Percentiles rank a stretch among this genome's conserved stretches.
phyloP scores from a whole-genome alignment of 1,139 yeast genomes.

The Meyerozyma athensensis region DNA sequence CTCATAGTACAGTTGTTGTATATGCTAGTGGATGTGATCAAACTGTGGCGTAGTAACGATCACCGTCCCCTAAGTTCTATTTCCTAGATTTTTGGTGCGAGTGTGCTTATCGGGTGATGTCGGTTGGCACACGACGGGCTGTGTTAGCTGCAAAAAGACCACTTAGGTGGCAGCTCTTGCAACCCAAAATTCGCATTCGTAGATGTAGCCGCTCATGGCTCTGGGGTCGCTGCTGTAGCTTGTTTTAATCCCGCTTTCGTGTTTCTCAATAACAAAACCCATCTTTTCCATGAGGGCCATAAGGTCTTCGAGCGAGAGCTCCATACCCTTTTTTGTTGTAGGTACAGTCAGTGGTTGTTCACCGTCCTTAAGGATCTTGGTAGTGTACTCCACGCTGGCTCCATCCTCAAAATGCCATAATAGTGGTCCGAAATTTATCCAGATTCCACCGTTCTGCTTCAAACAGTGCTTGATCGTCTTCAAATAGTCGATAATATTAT shows the following conservation, averaged over 20 bases:
- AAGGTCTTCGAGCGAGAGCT: slow-evolving; percentile 59
- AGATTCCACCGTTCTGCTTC: slow-evolving; percentile 48
- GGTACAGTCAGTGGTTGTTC: slow-evolving; percentile 18
- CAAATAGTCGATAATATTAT: slow-evolving; percentile 67
- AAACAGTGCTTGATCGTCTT: slow-evolving; percentile 52
- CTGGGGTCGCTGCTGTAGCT: slow-evolving; percentile 53
- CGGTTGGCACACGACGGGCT: slow-evolving; percentile 1
- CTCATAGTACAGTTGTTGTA: slow-evolving; percentile 17
- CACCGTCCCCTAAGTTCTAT: too few relatives aligned
- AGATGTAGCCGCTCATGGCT: slow-evolving; percentile 54
- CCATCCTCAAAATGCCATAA: slow-evolving; percentile 81
- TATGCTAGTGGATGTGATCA: not conserved
- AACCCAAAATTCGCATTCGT: slow-evolving; percentile 72
- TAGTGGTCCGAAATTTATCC: slow-evolving; percentile 86
- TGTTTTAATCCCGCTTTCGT: slow-evolving; percentile 41
- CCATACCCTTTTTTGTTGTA: slow-evolving; percentile 52
- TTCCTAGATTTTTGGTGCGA: not conserved
- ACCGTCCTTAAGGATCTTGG: slow-evolving; percentile 21
- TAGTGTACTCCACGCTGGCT: slow-evolving; percentile 19
- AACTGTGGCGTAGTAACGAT: too few relatives aligned
- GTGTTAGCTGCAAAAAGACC: not conserved
- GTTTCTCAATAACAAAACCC: slow-evolving; percentile 52
- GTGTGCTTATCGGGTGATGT: slow-evolving; percentile 3
- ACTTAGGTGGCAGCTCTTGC: slow-evolving; percentile 15
- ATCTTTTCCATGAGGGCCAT: slow-evolving; percentile 39